A percentile compares a stretch with the other conserved stretches of the same genome.
Conservation (phyloP, 1,284 basidiomycete species). For the Papiliotrema flavescens region DNA sequence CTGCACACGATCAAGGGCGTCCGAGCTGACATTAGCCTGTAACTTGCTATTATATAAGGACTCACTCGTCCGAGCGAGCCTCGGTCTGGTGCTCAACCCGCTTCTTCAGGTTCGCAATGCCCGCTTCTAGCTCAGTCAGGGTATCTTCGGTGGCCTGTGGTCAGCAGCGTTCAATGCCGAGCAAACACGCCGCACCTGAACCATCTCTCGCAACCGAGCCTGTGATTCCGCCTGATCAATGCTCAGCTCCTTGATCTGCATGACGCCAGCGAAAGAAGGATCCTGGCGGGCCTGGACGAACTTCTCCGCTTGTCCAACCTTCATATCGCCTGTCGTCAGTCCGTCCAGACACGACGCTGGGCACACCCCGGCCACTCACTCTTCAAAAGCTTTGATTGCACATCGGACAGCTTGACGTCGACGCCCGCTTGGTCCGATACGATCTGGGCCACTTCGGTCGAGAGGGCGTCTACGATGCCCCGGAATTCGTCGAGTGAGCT, state of each 20-base stretch:
- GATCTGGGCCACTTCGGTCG: constrained; percentile 30
- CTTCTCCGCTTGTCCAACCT: constrained; percentile 50
- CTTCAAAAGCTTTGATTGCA: constrained; percentile 52
- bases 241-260: constrained; percentile 52
- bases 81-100: constrained; percentile 12
- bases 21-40: constrained; percentile 22
- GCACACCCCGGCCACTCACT: constrained; percentile 32
- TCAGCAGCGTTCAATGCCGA: constrained; percentile 21
- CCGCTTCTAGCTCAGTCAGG: constrained; percentile 45
- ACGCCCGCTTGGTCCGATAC: constrained; percentile 20
- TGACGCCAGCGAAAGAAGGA: constrained; percentile 51
- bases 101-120: constrained; percentile 35
- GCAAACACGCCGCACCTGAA: not conserved
- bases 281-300: constrained; percentile 53
- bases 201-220: constrained; percentile 38
- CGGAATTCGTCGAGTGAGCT: constrained; percentile 30
- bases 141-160: constrained; percentile 46
- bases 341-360: not conserved
- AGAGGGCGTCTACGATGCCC: constrained; percentile 23
- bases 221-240: constrained; percentile 54
- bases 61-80: not conserved
- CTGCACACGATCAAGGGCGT: constrained; percentile 52
- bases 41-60: not conserved
- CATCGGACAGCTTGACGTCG: constrained; percentile 44
- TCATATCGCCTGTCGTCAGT: constrained; percentile 47